Conservation (phyloP, 2,329 filamentous ascomycete genomes). For the Diaporthe velutina region DNA sequence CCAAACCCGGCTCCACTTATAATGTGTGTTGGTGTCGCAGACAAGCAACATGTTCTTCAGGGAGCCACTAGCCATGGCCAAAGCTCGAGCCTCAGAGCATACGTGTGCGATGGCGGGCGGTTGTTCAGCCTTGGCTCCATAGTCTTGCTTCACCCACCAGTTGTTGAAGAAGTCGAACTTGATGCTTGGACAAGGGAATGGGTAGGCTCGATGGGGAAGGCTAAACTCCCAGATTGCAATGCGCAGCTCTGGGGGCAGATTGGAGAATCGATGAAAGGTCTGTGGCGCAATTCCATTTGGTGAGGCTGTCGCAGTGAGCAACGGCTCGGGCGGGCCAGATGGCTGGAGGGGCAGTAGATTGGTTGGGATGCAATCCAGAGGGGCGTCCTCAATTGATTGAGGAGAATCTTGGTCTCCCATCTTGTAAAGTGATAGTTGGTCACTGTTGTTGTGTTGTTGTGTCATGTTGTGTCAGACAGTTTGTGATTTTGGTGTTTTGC, state of each 20-base stretch:
- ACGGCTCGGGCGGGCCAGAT: background rate
- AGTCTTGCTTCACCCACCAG: background rate
- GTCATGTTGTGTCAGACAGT: background rate
- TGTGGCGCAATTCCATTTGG: background rate
- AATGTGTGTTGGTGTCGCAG: background rate
- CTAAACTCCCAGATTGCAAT: background rate
- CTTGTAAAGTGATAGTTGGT: no score
- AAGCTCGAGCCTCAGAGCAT: background rate
- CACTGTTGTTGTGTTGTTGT: no score
- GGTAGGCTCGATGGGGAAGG: background rate
- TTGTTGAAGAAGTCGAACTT: background rate
- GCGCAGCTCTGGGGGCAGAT: conserved; percentile 1
- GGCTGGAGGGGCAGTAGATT: background rate
- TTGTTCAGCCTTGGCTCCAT: background rate
- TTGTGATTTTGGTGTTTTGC: background rate
- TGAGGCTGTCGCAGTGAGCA: no score
- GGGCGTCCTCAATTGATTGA: background rate
- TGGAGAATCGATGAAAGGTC: background rate
- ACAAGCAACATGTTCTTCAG: background rate
- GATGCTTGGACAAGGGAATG: background rate
- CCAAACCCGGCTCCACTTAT: background rate
- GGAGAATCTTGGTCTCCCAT: background rate
- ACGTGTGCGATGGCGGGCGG: background rate
- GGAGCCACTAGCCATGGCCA: background rate
- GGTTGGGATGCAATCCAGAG: background rate